Evolutionary conservation across 2,329 filamentous ascomycete species (phyloP).

Genomic region (Lomentospora prolificans): DNA sequence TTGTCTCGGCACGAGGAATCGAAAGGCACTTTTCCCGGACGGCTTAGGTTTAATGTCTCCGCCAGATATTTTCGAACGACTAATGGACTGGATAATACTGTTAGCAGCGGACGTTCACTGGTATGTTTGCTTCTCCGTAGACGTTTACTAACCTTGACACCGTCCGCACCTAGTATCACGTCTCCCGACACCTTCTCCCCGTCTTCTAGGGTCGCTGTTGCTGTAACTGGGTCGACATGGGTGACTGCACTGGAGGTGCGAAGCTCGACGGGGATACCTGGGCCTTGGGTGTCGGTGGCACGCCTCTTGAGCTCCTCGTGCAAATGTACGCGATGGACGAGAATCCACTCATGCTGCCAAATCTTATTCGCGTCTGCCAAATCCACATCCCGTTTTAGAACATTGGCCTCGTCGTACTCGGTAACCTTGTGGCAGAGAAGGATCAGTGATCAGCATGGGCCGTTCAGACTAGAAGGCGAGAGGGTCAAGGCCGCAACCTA

Average conservation of each 20-base stretch:
- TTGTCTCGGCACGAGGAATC: slow-evolving; percentile 37
- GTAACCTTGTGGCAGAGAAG: slow-evolving; percentile 7
- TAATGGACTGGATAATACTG: slow-evolving; percentile 11
- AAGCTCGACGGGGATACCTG: slow-evolving; percentile 19
- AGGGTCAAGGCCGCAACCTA: no score
- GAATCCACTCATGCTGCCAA: slow-evolving; percentile 34
- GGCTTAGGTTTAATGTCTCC: slow-evolving; percentile 22
- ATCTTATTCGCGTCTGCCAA: slow-evolving; percentile 24
- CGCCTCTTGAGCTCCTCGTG: slow-evolving; percentile 25
- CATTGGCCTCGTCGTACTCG: slow-evolving; percentile 27
- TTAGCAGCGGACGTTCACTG: background rate
- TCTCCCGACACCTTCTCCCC: slow-evolving; percentile 22
- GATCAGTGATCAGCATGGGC: background rate
- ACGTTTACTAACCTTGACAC: slow-evolving; percentile 31
- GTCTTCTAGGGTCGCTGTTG: slow-evolving; percentile 34
- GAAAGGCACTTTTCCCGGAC: slow-evolving; percentile 44
- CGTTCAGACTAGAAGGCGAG: no score
- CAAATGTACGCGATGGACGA: slow-evolving; percentile 29
- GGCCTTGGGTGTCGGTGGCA: slow-evolving; percentile 19
- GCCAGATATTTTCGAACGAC: slow-evolving; percentile 15
- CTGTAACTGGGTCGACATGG: slow-evolving; percentile 28
- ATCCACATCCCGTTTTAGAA: slow-evolving; percentile 23
- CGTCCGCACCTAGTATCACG: slow-evolving; percentile 34
- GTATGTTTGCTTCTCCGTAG: no score
- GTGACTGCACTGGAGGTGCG: slow-evolving; percentile 32